Evolutionary conservation across 2,329 filamentous ascomycete species (phyloP).

Genomic region (Fusarium buxicola): DNA sequence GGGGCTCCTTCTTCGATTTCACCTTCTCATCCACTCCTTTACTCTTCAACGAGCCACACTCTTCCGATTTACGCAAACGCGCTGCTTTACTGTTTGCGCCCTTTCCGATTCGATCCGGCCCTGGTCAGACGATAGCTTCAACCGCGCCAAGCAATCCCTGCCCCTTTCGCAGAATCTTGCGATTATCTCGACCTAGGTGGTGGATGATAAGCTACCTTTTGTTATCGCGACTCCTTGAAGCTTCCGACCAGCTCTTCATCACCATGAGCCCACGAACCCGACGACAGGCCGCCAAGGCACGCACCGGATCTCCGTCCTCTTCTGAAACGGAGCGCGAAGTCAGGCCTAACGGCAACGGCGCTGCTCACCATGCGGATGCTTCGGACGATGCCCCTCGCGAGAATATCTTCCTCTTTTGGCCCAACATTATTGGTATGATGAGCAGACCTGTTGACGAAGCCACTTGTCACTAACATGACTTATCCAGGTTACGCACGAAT

Average conservation of each 20-base stretch:
- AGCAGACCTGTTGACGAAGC: neutral
- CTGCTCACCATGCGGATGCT: conserved; percentile 51
- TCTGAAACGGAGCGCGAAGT: conserved; percentile 47
- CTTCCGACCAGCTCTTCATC: conserved; percentile 18
- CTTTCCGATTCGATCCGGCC: neutral
- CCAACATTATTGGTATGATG: conserved; percentile 80
- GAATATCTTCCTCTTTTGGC: conserved; percentile 86
- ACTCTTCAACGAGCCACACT: conserved; percentile 8
- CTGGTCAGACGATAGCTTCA: conserved; percentile 27
- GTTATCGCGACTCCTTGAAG: conserved; percentile 28
- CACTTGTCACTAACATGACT: conserved; percentile 27
- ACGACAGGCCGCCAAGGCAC: conserved; percentile 53
- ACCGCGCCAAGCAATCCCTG: conserved; percentile 40
- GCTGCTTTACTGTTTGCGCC: conserved; percentile 1
- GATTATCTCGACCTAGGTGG: conserved; percentile 37
- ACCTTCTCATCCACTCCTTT: conserved; percentile 46
- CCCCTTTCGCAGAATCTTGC: conserved; percentile 41
- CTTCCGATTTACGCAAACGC: conserved; percentile 2
- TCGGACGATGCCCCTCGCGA: conserved; percentile 61
- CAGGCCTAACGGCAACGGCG: conserved; percentile 57
- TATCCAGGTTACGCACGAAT: conserved; percentile 78
- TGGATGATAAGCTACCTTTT: conserved; percentile 41
- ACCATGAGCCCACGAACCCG: conserved; percentile 56
- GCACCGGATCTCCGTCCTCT: conserved; percentile 43
- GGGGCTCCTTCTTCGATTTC: conserved; percentile 27